Conservation (phyloP, 306 rosid genomes). For the Cicer cuneatum region DNA sequence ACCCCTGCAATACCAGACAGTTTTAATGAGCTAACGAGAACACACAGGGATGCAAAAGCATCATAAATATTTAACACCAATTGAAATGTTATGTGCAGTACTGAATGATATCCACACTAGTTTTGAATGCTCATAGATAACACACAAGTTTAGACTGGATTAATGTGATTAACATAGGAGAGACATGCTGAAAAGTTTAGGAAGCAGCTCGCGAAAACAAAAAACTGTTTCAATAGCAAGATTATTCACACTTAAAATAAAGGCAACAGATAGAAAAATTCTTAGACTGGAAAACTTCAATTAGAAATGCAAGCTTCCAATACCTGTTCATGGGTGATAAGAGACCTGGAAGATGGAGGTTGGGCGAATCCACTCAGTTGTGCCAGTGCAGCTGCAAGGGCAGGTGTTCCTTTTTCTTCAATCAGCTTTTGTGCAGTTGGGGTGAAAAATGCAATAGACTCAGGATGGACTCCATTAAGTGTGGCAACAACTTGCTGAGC, state of each 20-base stretch:
- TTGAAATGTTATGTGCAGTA: slow-evolving; percentile 22
- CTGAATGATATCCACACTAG: slow-evolving; percentile 5
- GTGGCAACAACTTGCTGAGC: slow-evolving; percentile 88
- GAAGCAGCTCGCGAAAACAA: slow-evolving; percentile 15
- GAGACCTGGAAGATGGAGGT: slow-evolving; percentile 95
- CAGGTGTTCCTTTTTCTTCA: slow-evolving; percentile 80
- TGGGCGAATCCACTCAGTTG: slow-evolving; percentile 90
- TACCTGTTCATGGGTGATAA: slow-evolving; percentile 89
- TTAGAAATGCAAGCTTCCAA: slow-evolving; percentile 26
- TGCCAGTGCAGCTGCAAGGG: slow-evolving; percentile 98
- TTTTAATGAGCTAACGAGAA: slow-evolving; percentile 39
- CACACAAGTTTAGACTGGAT: background rate
- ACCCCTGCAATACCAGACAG: slow-evolving; percentile 70
- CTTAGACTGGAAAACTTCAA: slow-evolving; percentile 20
- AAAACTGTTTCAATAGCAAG: background rate
- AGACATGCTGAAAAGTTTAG: slow-evolving; percentile 5
- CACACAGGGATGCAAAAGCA: background rate
- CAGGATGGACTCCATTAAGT: slow-evolving; percentile 86
- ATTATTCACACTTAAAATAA: slow-evolving; percentile 18
- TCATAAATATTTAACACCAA: background rate
- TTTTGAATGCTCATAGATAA: slow-evolving; percentile 29
- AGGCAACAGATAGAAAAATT: slow-evolving; percentile 21
- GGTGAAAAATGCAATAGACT: slow-evolving; percentile 79
- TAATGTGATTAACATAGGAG: slow-evolving; percentile 11
- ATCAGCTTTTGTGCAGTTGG: slow-evolving; percentile 86